Evolutionary conservation across 208 protist species (phyloP).

Genomic region (Endotrypanum monterogeii): DNA sequence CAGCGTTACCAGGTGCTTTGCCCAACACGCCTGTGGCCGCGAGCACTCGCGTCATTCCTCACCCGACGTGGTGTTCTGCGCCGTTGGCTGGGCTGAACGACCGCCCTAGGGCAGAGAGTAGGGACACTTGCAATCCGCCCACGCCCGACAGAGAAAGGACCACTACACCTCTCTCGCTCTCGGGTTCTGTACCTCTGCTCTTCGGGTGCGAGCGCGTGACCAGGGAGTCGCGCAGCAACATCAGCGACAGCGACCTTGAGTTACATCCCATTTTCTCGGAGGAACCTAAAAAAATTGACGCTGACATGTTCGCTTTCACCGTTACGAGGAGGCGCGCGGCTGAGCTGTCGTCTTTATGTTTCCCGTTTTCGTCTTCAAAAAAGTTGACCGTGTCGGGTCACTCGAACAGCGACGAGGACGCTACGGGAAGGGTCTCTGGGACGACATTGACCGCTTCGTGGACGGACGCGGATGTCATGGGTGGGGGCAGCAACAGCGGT

Average conservation of each 20-base stretch:
- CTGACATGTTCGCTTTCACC: background rate
- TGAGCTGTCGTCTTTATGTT: background rate
- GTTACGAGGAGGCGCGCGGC: background rate
- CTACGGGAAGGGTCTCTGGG: background rate
- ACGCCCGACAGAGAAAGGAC: background rate
- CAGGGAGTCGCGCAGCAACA: background rate
- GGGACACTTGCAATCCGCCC: background rate
- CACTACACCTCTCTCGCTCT: background rate
- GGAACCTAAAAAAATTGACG: background rate
- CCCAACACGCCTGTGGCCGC: background rate
- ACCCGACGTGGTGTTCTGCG: constrained; percentile 8
- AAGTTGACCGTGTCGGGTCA: background rate
- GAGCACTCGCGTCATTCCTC: background rate
- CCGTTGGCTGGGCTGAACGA: constrained; percentile 8
- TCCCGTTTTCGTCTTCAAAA: background rate
- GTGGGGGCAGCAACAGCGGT: background rate
- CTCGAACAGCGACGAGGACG: background rate
- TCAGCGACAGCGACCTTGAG: background rate
- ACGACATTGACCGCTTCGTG: background rate
- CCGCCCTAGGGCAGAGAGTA: too few relatives aligned
- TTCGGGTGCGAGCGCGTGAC: background rate
- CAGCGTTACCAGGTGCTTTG: background rate
- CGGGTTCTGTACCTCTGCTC: too few relatives aligned
- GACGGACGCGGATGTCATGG: background rate
- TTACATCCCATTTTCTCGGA: background rate